A percentile compares a stretch with the other conserved stretches of the same genome.
Evolutionary conservation across 1,284 basidiomycete species (phyloP).

Genomic region (Pseudozyma thailandica): DNA sequence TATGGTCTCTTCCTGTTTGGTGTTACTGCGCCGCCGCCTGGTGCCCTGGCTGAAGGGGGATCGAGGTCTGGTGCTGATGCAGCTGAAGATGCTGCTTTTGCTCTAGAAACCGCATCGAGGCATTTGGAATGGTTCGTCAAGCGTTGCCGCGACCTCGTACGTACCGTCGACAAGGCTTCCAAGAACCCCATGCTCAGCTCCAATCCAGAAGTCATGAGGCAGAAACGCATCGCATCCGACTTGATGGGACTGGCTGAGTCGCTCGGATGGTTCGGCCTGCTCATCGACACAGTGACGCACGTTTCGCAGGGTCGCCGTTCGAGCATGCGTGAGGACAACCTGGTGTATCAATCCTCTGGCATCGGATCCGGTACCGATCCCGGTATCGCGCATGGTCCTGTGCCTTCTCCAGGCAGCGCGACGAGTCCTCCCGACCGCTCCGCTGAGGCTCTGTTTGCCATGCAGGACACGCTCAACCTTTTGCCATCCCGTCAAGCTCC

Average conservation of each 20-base stretch:
- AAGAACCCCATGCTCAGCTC: slow-evolving; percentile 33
- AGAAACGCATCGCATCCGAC: slow-evolving; percentile 33
- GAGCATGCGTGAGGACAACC: slow-evolving; percentile 40
- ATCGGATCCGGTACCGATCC: slow-evolving; percentile 43
- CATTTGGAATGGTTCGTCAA: slow-evolving; percentile 51
- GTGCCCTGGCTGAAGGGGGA: slow-evolving; percentile 41
- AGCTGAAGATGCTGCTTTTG: slow-evolving; percentile 48
- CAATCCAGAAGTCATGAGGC: slow-evolving; percentile 28
- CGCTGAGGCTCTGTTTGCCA: slow-evolving; percentile 42
- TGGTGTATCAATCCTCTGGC: slow-evolving; percentile 33
- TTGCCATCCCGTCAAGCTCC: slow-evolving; percentile 43
- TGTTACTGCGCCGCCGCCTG: slow-evolving; percentile 44
- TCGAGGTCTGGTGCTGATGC: slow-evolving; percentile 38
- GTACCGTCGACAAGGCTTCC: slow-evolving; percentile 35
- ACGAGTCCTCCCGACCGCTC: slow-evolving; percentile 28
- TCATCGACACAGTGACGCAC: slow-evolving; percentile 49
- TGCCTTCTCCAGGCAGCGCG: slow-evolving; percentile 15
- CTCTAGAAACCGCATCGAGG: slow-evolving; percentile 42
- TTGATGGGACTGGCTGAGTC: slow-evolving; percentile 48
- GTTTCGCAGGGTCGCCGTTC: slow-evolving; percentile 40
- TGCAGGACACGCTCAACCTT: slow-evolving; percentile 45
- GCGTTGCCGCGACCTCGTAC: slow-evolving; percentile 32
- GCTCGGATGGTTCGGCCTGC: slow-evolving; percentile 46
- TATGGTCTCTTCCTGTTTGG: slow-evolving; percentile 50
- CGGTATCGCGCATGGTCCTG: slow-evolving; percentile 22